Evolutionary conservation across 1,139 yeast genomes (phyloP), one percentile per base, ranked within the genome.

Genomic region (Blastobotrys ciferrii): DNA sequence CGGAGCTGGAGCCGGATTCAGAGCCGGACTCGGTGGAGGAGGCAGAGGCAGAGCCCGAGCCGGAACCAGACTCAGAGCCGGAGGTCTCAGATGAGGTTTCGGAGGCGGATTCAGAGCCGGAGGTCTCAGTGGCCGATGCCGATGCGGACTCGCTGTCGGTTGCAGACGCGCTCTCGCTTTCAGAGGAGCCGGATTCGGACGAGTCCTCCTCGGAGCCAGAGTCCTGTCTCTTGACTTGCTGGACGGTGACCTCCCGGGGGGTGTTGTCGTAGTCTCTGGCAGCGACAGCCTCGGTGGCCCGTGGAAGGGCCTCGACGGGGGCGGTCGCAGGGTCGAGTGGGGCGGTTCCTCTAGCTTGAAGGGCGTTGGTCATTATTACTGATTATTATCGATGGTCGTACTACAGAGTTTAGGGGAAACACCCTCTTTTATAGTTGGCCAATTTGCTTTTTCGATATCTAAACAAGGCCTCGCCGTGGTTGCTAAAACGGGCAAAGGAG

Each of bases 261-360:
- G 25, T 19, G 18, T 23, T 14, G 19, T 2, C 33, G 14, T 13
- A 4, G 4, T 11, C 33, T 28, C 18, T 32, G 36, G 18, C 17
- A n/a, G 13, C 13, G 15, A 11, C 32, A 38, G 14, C 12, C 19
- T 38, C 32, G 15, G 19, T 17, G 18, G 9, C 40, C 6, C 32
- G 28, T 4, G 12, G 31, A 28, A 31, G 18, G 12, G 33, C 42
- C 5, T 18, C 32, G 7, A 13, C 23, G 3, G 32, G 18, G 13
- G 13, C 23, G n/a, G 42, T 20, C 5, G 42, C 42, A 23, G 42
- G 17, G 13, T 28, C 42, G 9, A 28, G 32, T 14, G 18, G 32
- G 25, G 42, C 28, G 17, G 44, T 17, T 17, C 25, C 44, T 23
- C 32, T 30, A 32, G 15, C 30, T 36, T 36, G 40, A 23, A 23